Evolutionary conservation across 2,329 filamentous ascomycete species (phyloP), one percentile per base, ranked within the genome.

Genomic region (Clonostachys chloroleuca): DNA sequence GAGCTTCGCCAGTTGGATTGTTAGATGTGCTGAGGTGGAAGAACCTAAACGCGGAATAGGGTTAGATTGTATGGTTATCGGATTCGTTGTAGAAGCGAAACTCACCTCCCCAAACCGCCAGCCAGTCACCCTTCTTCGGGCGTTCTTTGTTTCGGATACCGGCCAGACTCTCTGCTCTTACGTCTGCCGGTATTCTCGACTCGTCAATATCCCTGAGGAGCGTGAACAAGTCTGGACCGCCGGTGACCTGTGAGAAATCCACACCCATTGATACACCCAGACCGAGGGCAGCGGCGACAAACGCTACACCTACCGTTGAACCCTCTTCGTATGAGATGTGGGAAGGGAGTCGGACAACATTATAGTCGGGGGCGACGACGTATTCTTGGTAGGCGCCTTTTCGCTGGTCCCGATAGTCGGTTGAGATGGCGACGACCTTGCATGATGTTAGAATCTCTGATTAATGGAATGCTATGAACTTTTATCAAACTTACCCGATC

Each of bases 301-400:
- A 89, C 0, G 85, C 85, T 0, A 89, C 86, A 2, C 86, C 86
- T 0, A 89, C 61, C 0, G 83, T 80, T 1, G 85, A 80, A 0
- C 78, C 83, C 3, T 79, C 71, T 47, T 81, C 74, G 1, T 75
- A 63, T 0, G 74, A 72, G 2, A 81, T 65, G 4, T 68, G 62
- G 1, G 67, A 61, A 0, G 86, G 85, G 16, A 89, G 73, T 6
- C 78, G 74, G 6, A 83, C 81, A 0, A 80, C 75, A 57, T 88
- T 89, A 63, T 78, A 86, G 51, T 80, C 73, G 1, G 77, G 80
- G 0, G 83, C 78, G 5, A 88, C 72, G 16, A 80, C 80, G 54
- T 86, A 89, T 58, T 88, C 70, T 61, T 89, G 86, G 59, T 84
- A 89, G 2, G 84, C 82, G 1, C 83, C 83, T 62, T 89, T 89